Evolutionary conservation across 441 rosid genomes (phyloP).

Genomic region (Croton setiger): DNA sequence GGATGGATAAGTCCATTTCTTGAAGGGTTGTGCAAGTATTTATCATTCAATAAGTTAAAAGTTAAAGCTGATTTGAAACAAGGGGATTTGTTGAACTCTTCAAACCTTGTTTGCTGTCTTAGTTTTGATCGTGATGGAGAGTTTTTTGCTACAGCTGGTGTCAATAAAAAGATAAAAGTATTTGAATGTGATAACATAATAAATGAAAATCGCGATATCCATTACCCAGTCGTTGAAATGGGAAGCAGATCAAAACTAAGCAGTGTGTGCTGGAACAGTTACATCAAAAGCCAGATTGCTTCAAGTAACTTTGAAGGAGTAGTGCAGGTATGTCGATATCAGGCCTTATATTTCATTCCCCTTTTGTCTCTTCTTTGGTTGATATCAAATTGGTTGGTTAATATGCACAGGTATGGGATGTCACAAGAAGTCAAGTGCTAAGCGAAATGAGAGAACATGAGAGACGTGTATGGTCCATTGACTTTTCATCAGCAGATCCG

Average conservation of each 20-base stretch:
- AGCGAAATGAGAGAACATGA: slow-evolving; percentile 85
- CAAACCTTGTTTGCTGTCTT: slow-evolving; percentile 92
- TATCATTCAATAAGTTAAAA: slow-evolving; percentile 73
- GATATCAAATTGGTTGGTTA: slow-evolving; percentile 17
- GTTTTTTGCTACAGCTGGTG: slow-evolving; percentile 89
- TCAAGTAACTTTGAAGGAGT: slow-evolving; percentile 97
- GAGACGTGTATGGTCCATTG: slow-evolving; percentile 92
- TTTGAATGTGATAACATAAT: slow-evolving; percentile 74
- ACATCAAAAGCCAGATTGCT: slow-evolving; percentile 88
- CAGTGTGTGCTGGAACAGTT: slow-evolving; percentile 88
- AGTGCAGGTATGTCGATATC: slow-evolving; percentile 62
- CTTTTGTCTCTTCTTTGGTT: slow-evolving; percentile 10
- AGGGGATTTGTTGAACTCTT: slow-evolving; percentile 82
- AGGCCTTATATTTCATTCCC: neutral
- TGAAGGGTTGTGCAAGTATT: slow-evolving; percentile 88
- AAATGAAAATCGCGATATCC: slow-evolving; percentile 67
- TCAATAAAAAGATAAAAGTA: slow-evolving; percentile 90
- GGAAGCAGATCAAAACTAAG: slow-evolving; percentile 78
- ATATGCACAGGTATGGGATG: slow-evolving; percentile 79
- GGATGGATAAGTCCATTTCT: slow-evolving; percentile 97
- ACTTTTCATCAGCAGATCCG: slow-evolving; percentile 83
- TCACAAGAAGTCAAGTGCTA: slow-evolving; percentile 61
- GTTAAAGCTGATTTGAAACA: slow-evolving; percentile 91
- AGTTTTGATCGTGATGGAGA: slow-evolving; percentile 93
- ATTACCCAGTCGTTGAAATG: slow-evolving; percentile 96